A percentile compares a stretch with the other conserved stretches of the same genome.
These are phyloP conservation scores for Hypericum perforatum DNA, from an alignment of 345 rosid species.

Conservation along the genomic window DNA sequence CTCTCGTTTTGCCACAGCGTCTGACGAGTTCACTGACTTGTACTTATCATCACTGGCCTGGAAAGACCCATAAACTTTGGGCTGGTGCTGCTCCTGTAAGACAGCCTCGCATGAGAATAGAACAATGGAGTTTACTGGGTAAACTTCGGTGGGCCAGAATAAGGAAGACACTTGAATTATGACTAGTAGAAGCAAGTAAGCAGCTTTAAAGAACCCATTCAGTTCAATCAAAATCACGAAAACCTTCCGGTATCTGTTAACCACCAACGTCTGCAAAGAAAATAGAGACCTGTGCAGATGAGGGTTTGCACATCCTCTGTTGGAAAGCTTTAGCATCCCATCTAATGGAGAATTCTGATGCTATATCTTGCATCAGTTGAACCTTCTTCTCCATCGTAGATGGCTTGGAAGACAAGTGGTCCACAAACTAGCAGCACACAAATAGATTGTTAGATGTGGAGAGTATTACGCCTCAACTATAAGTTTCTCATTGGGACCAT, in stretches of 20 bases:
- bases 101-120: slow-evolving; percentile 12
- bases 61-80: slow-evolving; percentile 22
- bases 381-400: slow-evolving; percentile 53
- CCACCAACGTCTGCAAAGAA: neutral
- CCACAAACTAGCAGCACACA: slow-evolving; percentile 45
- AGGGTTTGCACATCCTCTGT: slow-evolving; percentile 34
- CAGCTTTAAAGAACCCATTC: neutral
- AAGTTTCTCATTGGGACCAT: slow-evolving; percentile 6
- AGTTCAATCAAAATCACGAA: too few relatives aligned
- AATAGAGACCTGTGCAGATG: slow-evolving; percentile 38
- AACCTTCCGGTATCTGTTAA: too few relatives aligned
- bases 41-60: slow-evolving; percentile 21
- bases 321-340: slow-evolving; percentile 69
- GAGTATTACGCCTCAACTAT: neutral
- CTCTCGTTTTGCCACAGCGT: slow-evolving; percentile 18
- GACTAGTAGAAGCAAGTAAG: neutral
- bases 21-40: slow-evolving; percentile 27
- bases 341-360: slow-evolving; percentile 59
- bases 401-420: slow-evolving; percentile 46
- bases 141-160: too few relatives aligned
- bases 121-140: neutral
- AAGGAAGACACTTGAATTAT: too few relatives aligned
- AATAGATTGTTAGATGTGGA: slow-evolving; percentile 15
- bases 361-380: slow-evolving; percentile 61
- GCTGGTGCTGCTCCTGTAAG: slow-evolving; percentile 34